phyloP scores from a whole-genome alignment of 75 land plant species.

The Sequoia sempervirens region DNA sequence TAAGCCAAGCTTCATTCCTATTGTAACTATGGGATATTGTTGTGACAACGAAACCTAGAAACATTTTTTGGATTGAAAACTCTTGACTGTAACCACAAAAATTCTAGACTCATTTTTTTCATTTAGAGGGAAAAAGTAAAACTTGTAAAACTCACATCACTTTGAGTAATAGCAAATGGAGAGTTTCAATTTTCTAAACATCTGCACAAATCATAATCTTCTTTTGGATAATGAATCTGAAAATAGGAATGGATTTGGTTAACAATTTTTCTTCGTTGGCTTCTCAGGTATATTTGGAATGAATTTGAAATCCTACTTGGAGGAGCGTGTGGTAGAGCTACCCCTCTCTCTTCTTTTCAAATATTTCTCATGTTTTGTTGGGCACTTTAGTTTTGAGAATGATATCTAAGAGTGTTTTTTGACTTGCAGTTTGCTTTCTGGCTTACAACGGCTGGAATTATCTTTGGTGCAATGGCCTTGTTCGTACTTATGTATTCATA shows the following conservation, averaged over 20 bases:
- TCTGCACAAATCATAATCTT: background rate
- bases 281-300: constrained; percentile 95
- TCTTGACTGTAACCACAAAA: background rate
- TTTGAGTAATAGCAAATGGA: background rate
- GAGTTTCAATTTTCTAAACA: background rate
- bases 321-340: constrained; percentile 77
- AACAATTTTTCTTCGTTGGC: background rate
- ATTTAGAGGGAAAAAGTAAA: background rate
- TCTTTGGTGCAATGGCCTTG: constrained; percentile 74
- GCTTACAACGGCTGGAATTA: constrained; percentile 83
- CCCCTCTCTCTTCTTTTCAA: background rate
- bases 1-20: no score
- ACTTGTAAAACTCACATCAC: background rate
- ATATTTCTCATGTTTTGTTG: background rate
- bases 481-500: constrained; percentile 74
- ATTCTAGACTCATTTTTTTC: background rate
- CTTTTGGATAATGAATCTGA: background rate
- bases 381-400: background rate
- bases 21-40: no score
- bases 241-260: background rate
- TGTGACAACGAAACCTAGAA: no score
- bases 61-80: no score
- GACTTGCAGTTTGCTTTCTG: constrained; percentile 89
- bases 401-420: background rate
- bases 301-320: constrained; percentile 94